phyloP scores from a whole-genome alignment of 495 filamentous ascomycete species.

The Penicillium roqueforti region DNA sequence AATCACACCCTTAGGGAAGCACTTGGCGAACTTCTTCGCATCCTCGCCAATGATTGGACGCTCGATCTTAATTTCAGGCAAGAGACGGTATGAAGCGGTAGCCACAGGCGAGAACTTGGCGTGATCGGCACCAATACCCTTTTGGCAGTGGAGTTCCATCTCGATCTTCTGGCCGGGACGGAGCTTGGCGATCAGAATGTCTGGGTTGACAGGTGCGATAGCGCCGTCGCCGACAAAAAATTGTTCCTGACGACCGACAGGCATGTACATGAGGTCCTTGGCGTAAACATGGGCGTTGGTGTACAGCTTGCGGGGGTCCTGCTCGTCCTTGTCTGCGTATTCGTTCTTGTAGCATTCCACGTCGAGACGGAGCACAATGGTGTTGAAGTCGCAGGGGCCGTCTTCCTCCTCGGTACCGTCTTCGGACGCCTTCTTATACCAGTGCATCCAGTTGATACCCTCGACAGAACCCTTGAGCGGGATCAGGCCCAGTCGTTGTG shows the following conservation, averaged over 20 bases:
- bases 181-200: constrained; percentile 92
- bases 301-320: constrained; percentile 79
- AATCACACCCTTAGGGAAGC: constrained; percentile 90
- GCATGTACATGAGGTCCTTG: constrained; percentile 67
- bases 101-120: constrained; percentile 97
- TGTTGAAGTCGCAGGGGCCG: constrained; percentile 70
- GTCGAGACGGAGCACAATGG: constrained; percentile 65
- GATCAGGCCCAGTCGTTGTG: constrained; percentile 82
- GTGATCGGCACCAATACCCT: constrained; percentile 91
- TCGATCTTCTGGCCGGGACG: constrained; percentile 85
- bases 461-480: constrained; percentile 75
- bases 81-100: constrained; percentile 83
- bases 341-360: constrained; percentile 73
- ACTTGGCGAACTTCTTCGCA: constrained; percentile 82
- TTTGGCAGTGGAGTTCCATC: constrained; percentile 81
- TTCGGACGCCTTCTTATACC: constrained; percentile 58
- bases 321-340: constrained; percentile 62
- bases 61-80: constrained; percentile 80
- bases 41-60: constrained; percentile 79
- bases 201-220: constrained; percentile 75
- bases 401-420: constrained; percentile 40
- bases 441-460: constrained; percentile 75
- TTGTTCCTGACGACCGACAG: constrained; percentile 66
- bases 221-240: constrained; percentile 62
- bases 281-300: constrained; percentile 85